Evolutionary conservation across 1,284 basidiomycete genomes (phyloP).

Genomic region (Takashimella tepidaria): DNA sequence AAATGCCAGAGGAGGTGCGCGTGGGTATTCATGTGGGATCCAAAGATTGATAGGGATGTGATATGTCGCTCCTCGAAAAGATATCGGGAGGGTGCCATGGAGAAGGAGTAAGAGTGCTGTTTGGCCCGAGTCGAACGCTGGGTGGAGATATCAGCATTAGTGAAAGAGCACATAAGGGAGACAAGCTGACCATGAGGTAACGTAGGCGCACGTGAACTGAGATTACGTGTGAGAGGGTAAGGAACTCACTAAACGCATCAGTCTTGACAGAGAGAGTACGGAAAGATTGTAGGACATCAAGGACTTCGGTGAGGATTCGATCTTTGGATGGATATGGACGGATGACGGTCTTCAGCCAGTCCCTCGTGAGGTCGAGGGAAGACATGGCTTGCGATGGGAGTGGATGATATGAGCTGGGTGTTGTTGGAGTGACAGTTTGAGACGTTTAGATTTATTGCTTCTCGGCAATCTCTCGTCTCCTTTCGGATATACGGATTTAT

Average conservation of each 20-base stretch:
- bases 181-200: too few species aligned
- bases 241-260: slow-evolving; percentile 76
- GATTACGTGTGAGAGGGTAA: too few species aligned
- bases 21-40: slow-evolving; percentile 77
- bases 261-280: slow-evolving; percentile 76
- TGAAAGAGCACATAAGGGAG: too few species aligned
- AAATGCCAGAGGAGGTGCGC: slow-evolving; percentile 77
- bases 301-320: slow-evolving; percentile 60
- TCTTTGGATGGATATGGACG: slow-evolving; percentile 60
- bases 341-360: slow-evolving; percentile 71
- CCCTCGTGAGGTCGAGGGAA: slow-evolving; percentile 48
- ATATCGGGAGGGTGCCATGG: slow-evolving; percentile 85
- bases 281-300: slow-evolving; percentile 58
- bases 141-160: slow-evolving; percentile 7
- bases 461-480: not conserved
- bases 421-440: not conserved
- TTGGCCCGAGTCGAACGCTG: slow-evolving; percentile 90
- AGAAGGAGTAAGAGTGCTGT: slow-evolving; percentile 83
- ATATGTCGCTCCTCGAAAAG: slow-evolving; percentile 70
- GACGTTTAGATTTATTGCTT: not conserved
- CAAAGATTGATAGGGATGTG: slow-evolving; percentile 91
- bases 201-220: too few species aligned
- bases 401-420: not conserved
- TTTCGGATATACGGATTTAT: not conserved
- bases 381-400: slow-evolving; percentile 19